phyloP scores from a whole-genome alignment of 495 filamentous ascomycete genomes.

The Beverwykella pulmonaria region DNA sequence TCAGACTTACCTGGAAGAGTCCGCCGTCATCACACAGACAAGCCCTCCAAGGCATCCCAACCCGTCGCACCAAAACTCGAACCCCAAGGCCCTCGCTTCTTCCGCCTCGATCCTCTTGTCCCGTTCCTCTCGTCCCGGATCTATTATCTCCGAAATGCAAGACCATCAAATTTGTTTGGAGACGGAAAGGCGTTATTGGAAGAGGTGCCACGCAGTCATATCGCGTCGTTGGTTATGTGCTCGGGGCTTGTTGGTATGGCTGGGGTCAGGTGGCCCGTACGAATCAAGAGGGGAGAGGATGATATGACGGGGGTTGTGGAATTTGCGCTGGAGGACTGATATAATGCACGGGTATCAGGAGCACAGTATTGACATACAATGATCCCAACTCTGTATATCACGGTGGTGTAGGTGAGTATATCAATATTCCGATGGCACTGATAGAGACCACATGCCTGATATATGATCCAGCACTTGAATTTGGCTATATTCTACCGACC shows the following conservation, averaged over 20 bases:
- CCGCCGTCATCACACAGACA: slow-evolving; percentile 9
- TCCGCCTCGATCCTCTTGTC: slow-evolving; percentile 24
- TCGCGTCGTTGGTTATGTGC: slow-evolving; percentile 28
- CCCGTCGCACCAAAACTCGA: not conserved
- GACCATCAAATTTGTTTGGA: not conserved
- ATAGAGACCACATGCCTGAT: too few species aligned
- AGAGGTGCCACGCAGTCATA: slow-evolving; percentile 18
- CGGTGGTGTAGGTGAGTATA: too few species aligned
- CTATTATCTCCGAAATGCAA: slow-evolving; percentile 21
- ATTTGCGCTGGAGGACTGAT: slow-evolving; percentile 11
- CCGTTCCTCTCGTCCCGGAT: slow-evolving; percentile 25
- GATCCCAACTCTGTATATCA: too few species aligned
- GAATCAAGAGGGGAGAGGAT: slow-evolving; percentile 7
- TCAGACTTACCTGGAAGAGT: not conserved
- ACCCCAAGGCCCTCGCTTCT: slow-evolving; percentile 23
- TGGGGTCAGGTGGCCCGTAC: slow-evolving; percentile 20
- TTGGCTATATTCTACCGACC: too few species aligned
- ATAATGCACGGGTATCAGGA: not conserved
- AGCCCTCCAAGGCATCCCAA: not conserved
- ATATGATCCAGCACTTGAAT: too few species aligned
- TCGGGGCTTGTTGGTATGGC: slow-evolving; percentile 28
- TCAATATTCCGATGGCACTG: too few species aligned
- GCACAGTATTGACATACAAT: too few species aligned
- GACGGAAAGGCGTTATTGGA: slow-evolving; percentile 19
- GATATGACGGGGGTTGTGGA: slow-evolving; percentile 13